A percentile compares a stretch with the other conserved stretches of the same genome.
Conservation (phyloP, 257 asterid species). For the Ligustrum vulgare region DNA sequence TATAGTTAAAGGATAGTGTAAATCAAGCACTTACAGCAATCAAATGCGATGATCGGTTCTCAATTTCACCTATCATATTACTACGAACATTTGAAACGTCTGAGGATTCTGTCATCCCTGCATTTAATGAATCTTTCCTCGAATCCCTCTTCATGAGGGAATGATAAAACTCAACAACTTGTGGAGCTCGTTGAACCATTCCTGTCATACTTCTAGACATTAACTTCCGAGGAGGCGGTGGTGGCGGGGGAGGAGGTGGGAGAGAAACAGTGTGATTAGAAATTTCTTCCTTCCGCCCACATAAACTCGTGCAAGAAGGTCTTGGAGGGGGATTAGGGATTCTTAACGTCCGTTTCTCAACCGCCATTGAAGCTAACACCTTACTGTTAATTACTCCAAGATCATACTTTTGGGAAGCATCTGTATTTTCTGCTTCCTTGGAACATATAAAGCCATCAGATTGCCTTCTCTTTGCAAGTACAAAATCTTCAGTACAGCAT, state of each 20-base stretch:
- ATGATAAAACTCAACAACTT: constrained; percentile 87
- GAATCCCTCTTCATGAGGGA: constrained; percentile 92
- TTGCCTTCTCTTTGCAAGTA: constrained; percentile 64
- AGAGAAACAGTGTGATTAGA: constrained; percentile 31
- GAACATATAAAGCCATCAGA: constrained; percentile 74
- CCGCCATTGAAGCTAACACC: constrained; percentile 54
- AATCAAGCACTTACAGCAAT: constrained; percentile 65
- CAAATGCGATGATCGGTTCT: constrained; percentile 81
- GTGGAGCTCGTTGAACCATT: constrained; percentile 80
- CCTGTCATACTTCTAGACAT: constrained; percentile 43
- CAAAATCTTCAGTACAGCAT: constrained; percentile 50
- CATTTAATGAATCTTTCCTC: constrained; percentile 71
- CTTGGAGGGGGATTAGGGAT: constrained; percentile 92
- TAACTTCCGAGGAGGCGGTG: constrained; percentile 67
- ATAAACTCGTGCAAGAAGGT: constrained; percentile 52
- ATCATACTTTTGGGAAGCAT: constrained; percentile 45
- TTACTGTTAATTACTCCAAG: constrained; percentile 43
- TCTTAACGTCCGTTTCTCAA: constrained; percentile 70
- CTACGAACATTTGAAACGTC: constrained; percentile 80
- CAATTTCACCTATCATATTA: constrained; percentile 92
- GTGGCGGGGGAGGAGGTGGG: constrained; percentile 74
- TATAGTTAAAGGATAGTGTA: constrained; percentile 1
- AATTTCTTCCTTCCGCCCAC: constrained; percentile 41
- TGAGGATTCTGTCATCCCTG: constrained; percentile 59
- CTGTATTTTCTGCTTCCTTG: constrained; percentile 57